Evolutionary conservation across 2,329 filamentous ascomycete species (phyloP), one percentile per base, ranked within the genome.

Genomic region (Xylariaceae sp.): DNA sequence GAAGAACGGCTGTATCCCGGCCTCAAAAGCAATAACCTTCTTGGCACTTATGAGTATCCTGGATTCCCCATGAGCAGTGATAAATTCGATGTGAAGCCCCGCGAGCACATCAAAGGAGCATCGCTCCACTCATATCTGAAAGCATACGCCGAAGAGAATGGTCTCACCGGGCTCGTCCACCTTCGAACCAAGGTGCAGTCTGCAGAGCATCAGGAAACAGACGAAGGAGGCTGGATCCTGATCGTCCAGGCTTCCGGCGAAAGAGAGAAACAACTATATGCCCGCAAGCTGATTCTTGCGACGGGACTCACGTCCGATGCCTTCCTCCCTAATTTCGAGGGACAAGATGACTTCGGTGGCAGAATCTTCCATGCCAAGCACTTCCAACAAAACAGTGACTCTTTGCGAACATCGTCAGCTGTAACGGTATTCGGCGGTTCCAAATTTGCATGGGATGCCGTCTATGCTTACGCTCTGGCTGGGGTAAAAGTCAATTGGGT

Each of bases 1-100:
- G 72, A 80, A 48, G 72, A 85, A 35, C 77, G 86, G 1, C 68
- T 89, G 1, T 86, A 90, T 63, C 79, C 82, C 0, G 82, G 81
- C 1, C 74, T 92, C 43, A 86, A 83, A 59, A 83, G 80, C 46
- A 91, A 92, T 67, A 90, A 90, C 60, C 77, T 89, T 63, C 65
- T 85, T 11, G 86, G 87, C 2, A 86, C 81, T 0, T 89, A 85
- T 57, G 85, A 91, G 64, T 90, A 80, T 59, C 81, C 82, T 0
- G 87, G 89, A 58, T 89, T 87, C 52, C 85, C 86, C 15, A 86
- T 91, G 82, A 73, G 76, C 50, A 66, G 70, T 7, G 75, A 75
- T 17, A 78, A 52, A 55, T 74, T 74, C 49, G 70, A 66, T 19
- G 72, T 78, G 36, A 70, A 66, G 41, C 45, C 53, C 6, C 78